These are phyloP conservation scores for Ascoidea asiatica DNA, from an alignment of 805 yeast species.

Conservation along the genomic window DNA sequence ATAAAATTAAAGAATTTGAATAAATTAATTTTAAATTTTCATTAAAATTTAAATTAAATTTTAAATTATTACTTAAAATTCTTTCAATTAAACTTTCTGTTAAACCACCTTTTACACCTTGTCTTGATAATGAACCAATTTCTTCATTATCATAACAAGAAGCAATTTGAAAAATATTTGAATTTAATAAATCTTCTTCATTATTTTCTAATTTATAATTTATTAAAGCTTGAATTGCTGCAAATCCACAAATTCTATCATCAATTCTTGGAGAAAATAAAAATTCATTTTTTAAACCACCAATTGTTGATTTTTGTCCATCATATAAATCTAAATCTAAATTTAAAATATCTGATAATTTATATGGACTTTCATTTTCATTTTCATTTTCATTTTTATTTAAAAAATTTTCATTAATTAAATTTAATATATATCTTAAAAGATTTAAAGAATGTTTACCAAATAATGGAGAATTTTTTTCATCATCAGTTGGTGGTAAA, in stretches of 20 bases:
- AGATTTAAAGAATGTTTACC: constrained; percentile 58
- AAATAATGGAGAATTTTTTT: constrained; percentile 46
- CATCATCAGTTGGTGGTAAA: constrained; percentile 40
- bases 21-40: constrained; percentile 26
- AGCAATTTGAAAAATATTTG: constrained; percentile 37
- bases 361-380: constrained; percentile 22
- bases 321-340: constrained; percentile 72
- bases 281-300: constrained; percentile 69
- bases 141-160: constrained; percentile 74
- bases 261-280: constrained; percentile 74
- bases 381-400: no score
- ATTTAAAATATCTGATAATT: constrained; percentile 49
- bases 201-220: constrained; percentile 23
- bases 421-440: constrained; percentile 53
- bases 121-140: constrained; percentile 67
- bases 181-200: constrained; percentile 10
- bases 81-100: constrained; percentile 53
- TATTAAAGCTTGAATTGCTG: constrained; percentile 52
- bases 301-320: constrained; percentile 65
- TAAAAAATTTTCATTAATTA: no score
- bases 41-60: constrained; percentile 9
- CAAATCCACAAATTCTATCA: constrained; percentile 69
- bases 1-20: constrained; percentile 67
- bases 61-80: constrained; percentile 17
- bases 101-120: constrained; percentile 72